phyloP scores from a whole-genome alignment of 768 basidiomycete species.

The Naganishia antarctica region DNA sequence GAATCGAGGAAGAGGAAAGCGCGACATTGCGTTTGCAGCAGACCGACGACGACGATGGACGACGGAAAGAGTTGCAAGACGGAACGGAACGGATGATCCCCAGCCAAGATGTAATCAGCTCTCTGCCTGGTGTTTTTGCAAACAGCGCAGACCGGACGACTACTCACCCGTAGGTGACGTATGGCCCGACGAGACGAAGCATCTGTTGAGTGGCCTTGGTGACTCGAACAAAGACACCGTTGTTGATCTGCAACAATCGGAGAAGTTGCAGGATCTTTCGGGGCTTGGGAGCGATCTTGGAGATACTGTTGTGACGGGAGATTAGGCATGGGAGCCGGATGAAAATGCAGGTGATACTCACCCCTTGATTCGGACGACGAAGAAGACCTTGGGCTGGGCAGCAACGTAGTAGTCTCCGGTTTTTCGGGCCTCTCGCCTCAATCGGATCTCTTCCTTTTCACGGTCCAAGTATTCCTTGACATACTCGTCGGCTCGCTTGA shows the following conservation, averaged over 20 bases:
- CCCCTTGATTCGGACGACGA: constrained; percentile 96
- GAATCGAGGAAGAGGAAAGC: constrained; percentile 16
- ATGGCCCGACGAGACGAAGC: constrained; percentile 95
- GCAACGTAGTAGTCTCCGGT: constrained; percentile 96
- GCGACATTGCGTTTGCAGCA: constrained; percentile 21
- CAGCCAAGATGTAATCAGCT: constrained; percentile 33
- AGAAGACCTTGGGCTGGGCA: constrained; percentile 94
- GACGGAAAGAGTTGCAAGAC: no score
- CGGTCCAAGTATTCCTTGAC: constrained; percentile 90
- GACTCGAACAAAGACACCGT: constrained; percentile 95
- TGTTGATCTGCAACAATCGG: constrained; percentile 98
- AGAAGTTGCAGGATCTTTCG: constrained; percentile 98
- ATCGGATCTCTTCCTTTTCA: constrained; percentile 93
- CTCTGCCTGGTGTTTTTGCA: constrained; percentile 26
- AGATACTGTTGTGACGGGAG: constrained; percentile 66
- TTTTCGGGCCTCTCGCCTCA: constrained; percentile 85
- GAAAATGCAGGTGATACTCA: constrained; percentile 53
- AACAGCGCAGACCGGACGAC: constrained; percentile 23
- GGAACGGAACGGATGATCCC: constrained; percentile 6
- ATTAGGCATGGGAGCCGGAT: neutral
- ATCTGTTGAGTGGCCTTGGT: constrained; percentile 95
- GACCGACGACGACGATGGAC: neutral
- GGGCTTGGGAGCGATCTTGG: constrained; percentile 98
- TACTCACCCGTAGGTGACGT: constrained; percentile 88
- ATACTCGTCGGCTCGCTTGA: constrained; percentile 98